Evolutionary conservation across 2,329 filamentous ascomycete species (phyloP).

Genomic region (Fusarium coicis): DNA sequence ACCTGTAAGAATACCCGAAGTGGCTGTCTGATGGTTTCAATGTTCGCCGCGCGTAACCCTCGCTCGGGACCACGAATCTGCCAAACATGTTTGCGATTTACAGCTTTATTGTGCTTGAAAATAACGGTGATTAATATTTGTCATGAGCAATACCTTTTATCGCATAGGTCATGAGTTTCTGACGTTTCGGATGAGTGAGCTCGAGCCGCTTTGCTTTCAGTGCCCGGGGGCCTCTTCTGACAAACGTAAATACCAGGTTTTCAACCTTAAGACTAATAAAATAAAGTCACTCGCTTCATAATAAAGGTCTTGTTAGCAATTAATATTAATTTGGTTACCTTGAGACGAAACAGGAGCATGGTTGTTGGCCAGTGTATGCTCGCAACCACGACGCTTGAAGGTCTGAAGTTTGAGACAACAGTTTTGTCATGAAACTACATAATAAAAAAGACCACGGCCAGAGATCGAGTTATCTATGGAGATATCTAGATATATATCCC

Average conservation of each 20-base stretch:
- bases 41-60: conserved; percentile 12
- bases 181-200: background rate
- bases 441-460: background rate
- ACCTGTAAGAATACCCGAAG: background rate
- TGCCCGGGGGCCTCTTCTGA: background rate
- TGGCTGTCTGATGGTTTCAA: background rate
- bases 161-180: background rate
- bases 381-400: background rate
- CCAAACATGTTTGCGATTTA: background rate
- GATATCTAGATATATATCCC: background rate
- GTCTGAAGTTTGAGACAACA: background rate
- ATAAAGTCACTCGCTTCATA: background rate
- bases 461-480: too few species aligned
- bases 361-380: background rate
- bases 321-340: background rate
- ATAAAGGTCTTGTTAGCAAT: too few species aligned
- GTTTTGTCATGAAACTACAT: background rate
- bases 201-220: conserved; percentile 8
- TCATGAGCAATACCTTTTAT: background rate
- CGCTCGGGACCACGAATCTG: conserved; percentile 18
- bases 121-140: background rate
- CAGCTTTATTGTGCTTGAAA: background rate
- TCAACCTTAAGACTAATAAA: background rate
- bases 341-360: background rate
- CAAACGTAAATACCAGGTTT: background rate